Evolutionary conservation across 306 rosid genomes (phyloP).

Genomic region (Macrotyloma uniflorum): DNA sequence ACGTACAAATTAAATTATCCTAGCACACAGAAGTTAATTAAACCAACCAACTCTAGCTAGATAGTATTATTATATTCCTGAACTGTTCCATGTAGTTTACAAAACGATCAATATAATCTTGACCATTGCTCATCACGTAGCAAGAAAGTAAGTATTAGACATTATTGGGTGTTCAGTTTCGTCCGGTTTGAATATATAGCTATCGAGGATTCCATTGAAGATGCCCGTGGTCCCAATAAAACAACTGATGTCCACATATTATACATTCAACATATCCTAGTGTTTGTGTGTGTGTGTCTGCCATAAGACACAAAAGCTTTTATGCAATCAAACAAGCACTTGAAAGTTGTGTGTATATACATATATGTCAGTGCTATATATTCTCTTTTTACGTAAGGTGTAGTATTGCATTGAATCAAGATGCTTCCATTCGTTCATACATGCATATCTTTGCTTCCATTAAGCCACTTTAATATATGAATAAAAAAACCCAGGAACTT

Average conservation of each 20-base stretch:
- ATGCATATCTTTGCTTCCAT: conserved; percentile 3
- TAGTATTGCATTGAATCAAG: neutral
- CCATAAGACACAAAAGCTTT: neutral
- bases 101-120: conserved; percentile 6
- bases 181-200: conserved; percentile 22
- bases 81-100: conserved; percentile 6
- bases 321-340: conserved; percentile 1
- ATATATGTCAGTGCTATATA: neutral
- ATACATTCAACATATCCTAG: conserved; percentile 8
- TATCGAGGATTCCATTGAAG: neutral
- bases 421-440: conserved; percentile 3
- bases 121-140: conserved; percentile 5
- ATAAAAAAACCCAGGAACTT: neutral
- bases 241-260: neutral
- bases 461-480: neutral
- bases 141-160: conserved; percentile 2
- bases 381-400: neutral
- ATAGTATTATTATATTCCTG: neutral
- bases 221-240: conserved; percentile 16
- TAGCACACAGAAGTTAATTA: neutral
- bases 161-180: conserved; percentile 15
- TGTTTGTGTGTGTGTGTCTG: conserved; percentile 11
- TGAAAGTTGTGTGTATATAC: neutral
- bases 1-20: neutral
- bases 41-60: neutral